phyloP scores from a whole-genome alignment of 192 early-diverging fungal genomes.

The Umbelopsis isabellina region DNA sequence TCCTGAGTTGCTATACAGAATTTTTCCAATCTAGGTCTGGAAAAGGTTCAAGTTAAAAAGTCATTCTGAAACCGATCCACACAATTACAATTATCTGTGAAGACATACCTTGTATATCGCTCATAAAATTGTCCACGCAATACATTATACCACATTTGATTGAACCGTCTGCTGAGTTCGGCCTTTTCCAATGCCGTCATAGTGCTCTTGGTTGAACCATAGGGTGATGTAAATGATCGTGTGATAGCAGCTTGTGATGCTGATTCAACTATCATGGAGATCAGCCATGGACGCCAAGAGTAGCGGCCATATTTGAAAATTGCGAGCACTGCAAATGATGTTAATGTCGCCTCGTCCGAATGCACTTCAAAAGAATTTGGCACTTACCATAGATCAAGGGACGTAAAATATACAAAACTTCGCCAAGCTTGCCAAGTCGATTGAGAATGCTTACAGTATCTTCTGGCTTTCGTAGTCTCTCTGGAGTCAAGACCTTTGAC shows the following conservation, averaged over 20 bases:
- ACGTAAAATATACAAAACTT: conserved; percentile 81
- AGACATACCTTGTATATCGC: conserved; percentile 69
- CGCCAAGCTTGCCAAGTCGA: conserved; percentile 52
- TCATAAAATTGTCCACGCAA: conserved; percentile 86
- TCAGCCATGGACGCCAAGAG: conserved; percentile 84
- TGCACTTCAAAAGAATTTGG: neutral
- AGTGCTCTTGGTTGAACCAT: conserved; percentile 36
- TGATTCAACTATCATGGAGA: conserved; percentile 79
- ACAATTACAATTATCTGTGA: conserved; percentile 1
- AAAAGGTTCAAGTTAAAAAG: conserved; percentile 14
- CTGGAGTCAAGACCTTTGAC: conserved; percentile 61
- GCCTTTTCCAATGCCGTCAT: conserved; percentile 76
- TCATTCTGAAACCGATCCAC: neutral
- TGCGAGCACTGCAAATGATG: conserved; percentile 58
- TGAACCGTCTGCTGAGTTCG: conserved; percentile 73
- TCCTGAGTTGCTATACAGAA: conserved; percentile 68
- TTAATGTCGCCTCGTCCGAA: neutral
- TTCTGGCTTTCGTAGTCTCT: conserved; percentile 64
- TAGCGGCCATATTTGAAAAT: conserved; percentile 71
- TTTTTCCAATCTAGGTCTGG: conserved; percentile 61
- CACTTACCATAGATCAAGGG: conserved; percentile 82
- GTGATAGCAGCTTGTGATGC: conserved; percentile 50
- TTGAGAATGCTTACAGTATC: conserved; percentile 67
- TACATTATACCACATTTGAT: conserved; percentile 80
- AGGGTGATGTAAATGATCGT: conserved; percentile 36